Base-by-base conservation (phyloP, 371 early-diverging fungal species). In the Rhizopus sp. region DNA sequence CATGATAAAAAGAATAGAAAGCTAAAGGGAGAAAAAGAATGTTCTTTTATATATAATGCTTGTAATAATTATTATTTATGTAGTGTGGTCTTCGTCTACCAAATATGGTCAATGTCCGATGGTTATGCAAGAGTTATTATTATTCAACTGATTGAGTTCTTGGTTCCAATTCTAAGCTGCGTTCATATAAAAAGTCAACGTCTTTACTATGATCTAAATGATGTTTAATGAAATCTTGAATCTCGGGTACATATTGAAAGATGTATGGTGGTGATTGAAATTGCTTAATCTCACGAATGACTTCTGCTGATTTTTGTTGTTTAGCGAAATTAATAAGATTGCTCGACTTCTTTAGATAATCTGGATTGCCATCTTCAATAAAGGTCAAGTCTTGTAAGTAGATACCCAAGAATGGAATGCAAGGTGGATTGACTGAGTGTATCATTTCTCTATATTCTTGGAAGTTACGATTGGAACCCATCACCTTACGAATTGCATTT, bases 331-430 rank as follows among this genome's bases (percentile, higher is more conserved):
- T 97, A 78, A 97, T 93, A 50, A 92, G 72, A 12, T 72, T 76
- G 1, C 66, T 69, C 37, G 75, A 77, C 62, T 82, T 75, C 54
- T 73, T 66, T 38, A 94, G 62, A 56, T 81, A 75, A 66, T 95
- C 90, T 10, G 91, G 80, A 75, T 94, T 95, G 17, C 97, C 96
- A 46, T 95, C 95, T 59, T 95, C 93, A 48, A 96, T 90, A 68
- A 96, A 95, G 31, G 95, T 93, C 64, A 97, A 67, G 67, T 97
- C 98, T 49, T 92, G 93, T 38, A 96, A 75, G 65, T 91, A 93
- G 17, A 89, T 83, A 35, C 92, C 96, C 48, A 97, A 78, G 66
- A 94, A 95, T 0, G 97, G 97, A 8, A 97, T 88, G 58, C 93
- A 93, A 0, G 97, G 96, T 44, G 96, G 95, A 56, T 90, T 90